Evolutionary conservation across 2,329 filamentous ascomycete species (phyloP), one percentile per base, ranked within the genome.

Genomic region (Coniochaeta sp.): DNA sequence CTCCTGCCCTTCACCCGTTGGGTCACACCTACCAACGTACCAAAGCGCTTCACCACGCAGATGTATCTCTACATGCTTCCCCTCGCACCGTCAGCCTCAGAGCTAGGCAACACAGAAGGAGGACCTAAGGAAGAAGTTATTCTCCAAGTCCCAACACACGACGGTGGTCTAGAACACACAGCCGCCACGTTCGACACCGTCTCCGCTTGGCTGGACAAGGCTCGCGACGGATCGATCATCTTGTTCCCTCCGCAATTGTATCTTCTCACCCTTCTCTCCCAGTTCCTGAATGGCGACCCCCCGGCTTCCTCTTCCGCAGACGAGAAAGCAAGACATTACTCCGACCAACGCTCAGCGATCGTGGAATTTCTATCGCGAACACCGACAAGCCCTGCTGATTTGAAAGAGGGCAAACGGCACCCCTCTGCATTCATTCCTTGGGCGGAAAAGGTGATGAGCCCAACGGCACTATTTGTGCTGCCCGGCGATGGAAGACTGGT

Each of bases 41-140:
- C 86, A 0, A 91, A 88, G 67, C 84, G 95, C 54, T 99, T 96
- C 76, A 91, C 90, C 0, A 97, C 93, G 0, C 93, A 97, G 71
- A 98, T 98, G 93, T 99, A 98, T 74, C 73, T 98, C 12, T 96
- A 96, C 74, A 88, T 96, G 73, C 81, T 97, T 2, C 92, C 92
- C 0, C 74, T 87, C 22, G 8, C 19, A 19, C 6, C 22, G 14
- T 31, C 47, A 17, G 28, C 12, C 72, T 74, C n/a, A 62, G 64
- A 7, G 56, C 65, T 6, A 69, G 67, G 34, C 67, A 63, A 66
- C 73, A 69, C 62, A 3, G 34, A 57, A 2, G 74, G 55, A 65
- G 77, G 65, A 70, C 28, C 28, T 9, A 77, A 67, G 68, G 76
- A 66, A 64, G 82, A 81, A 69, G 85, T 81, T 64, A 78, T 83